phyloP scores from a whole-genome alignment of 306 rosid genomes.

The Trifolium subterraneum region DNA sequence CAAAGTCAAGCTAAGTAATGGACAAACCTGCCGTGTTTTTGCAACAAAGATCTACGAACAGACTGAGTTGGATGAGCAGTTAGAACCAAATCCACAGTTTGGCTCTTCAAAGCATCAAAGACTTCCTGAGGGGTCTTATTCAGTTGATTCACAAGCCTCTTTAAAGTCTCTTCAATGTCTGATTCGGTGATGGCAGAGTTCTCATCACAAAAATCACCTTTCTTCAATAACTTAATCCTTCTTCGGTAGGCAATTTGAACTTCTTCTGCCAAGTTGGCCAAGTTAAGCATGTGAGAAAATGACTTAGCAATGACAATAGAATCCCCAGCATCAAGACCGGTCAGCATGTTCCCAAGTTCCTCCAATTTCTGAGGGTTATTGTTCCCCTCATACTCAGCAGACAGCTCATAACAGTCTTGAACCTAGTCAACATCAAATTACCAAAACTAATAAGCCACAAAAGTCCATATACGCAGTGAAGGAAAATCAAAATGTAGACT shows the following conservation, averaged over 20 bases:
- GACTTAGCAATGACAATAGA: slow-evolving; percentile 93
- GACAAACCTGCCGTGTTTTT: slow-evolving; percentile 85
- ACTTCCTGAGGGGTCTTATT: slow-evolving; percentile 87
- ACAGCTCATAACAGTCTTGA: slow-evolving; percentile 94
- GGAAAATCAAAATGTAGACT: slow-evolving; percentile 4
- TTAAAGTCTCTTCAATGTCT: slow-evolving; percentile 94
- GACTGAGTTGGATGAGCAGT: slow-evolving; percentile 99
- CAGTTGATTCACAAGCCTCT: slow-evolving; percentile 84
- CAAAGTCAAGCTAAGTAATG: slow-evolving; percentile 23
- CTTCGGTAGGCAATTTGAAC: slow-evolving; percentile 98
- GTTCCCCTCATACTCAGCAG: slow-evolving; percentile 94
- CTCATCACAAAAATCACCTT: slow-evolving; percentile 96
- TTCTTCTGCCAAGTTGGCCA: slow-evolving; percentile 98
- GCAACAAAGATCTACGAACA: slow-evolving; percentile 93
- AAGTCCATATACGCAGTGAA: neutral
- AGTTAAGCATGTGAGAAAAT: slow-evolving; percentile 96
- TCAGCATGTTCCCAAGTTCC: slow-evolving; percentile 89
- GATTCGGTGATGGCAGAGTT: slow-evolving; percentile 94
- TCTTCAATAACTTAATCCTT: slow-evolving; percentile 87
- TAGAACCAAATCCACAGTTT: slow-evolving; percentile 94
- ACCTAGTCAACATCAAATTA: slow-evolving; percentile 63
- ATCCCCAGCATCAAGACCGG: slow-evolving; percentile 97
- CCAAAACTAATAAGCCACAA: slow-evolving; percentile 32
- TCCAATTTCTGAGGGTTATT: slow-evolving; percentile 73
- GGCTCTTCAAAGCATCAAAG: slow-evolving; percentile 94